Evolutionary conservation across 352 stramenopile species (phyloP), one percentile per base, ranked within the genome.

Genomic region (Phytopythium vexans): DNA sequence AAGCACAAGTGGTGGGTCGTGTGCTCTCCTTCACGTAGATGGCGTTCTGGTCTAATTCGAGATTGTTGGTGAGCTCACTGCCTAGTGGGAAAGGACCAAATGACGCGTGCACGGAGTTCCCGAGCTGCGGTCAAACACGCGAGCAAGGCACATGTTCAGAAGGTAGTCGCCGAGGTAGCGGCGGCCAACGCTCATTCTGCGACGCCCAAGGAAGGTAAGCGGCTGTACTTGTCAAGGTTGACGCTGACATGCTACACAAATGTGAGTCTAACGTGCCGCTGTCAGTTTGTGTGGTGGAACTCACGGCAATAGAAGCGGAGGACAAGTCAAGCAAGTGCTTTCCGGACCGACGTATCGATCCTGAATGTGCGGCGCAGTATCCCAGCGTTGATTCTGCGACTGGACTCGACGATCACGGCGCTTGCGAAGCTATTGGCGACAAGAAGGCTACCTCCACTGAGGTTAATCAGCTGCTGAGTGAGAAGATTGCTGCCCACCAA

Each of bases 321-420:
- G 74, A 86, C 21, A 91, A 89, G 52, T 91, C 77, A 78, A 88
- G 83, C 49, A 64, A 62, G n/a, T 70, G 81, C 11, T 89, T 91
- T 53, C 76, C 76, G 0, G 75, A 88, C 33, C 76, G 87, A 46
- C 53, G 80, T 12, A 68, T 58, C 2, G 81, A 91, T 15, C 74
- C 87, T 35, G 78, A 89, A 44, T 71, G 77, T 34, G 77, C 77
- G 10, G 49, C 89, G 34, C 62, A 70, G 7, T 67, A 78, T 14
- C 77, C 89, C 41, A 76, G 78, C 5, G 74, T 88, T 9, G 74
- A 84, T 37, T 83, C 73, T 0, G 77, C 88, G 45, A 88, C 74
- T 3, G 71, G 85, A 45, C 81, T 88, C 43, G 77, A 82, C 16
- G 79, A 82, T 38, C 77, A 91, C 27, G 77, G 87, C 50, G 77